These are phyloP conservation scores for Triangularia setosa DNA, from an alignment of 2,329 filamentous ascomycete genomes.

Conservation along the genomic window DNA sequence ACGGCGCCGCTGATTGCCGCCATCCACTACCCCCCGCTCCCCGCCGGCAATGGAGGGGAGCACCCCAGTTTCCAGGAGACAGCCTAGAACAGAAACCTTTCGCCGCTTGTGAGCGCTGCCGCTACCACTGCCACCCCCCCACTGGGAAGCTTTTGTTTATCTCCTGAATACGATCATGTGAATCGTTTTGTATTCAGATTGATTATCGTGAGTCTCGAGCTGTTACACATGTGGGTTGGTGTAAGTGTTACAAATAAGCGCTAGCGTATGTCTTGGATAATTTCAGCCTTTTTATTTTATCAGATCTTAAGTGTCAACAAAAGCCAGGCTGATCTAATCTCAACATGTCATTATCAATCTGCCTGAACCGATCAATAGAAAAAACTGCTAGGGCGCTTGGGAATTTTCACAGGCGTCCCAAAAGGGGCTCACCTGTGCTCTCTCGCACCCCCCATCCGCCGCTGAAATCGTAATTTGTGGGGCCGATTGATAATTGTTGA, in stretches of 20 bases:
- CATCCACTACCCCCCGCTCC: neutral
- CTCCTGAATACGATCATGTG: neutral
- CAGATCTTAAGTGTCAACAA: neutral
- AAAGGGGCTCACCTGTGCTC: neutral
- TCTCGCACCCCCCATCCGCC: neutral
- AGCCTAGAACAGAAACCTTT: neutral
- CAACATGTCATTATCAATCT: constrained; percentile 8
- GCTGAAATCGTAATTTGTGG: constrained; percentile 12
- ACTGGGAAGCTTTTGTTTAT: neutral
- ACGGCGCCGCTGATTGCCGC: neutral
- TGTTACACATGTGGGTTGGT: neutral
- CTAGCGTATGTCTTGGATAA: neutral
- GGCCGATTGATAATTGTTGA: constrained; percentile 28
- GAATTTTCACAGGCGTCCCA: neutral
- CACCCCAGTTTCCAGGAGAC: neutral
- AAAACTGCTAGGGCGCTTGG: neutral
- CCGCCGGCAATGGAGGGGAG: neutral
- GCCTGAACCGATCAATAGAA: neutral
- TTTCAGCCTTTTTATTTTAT: neutral
- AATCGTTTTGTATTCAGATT: neutral
- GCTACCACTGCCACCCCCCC: neutral
- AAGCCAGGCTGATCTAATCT: constrained; percentile 17
- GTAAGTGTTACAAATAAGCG: neutral
- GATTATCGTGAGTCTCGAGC: neutral
- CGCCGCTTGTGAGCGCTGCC: neutral